A percentile compares a stretch with the other conserved stretches of the same genome.
phyloP scores from a whole-genome alignment of 495 filamentous ascomycete genomes.

The Friedmanniomyces simplex region DNA sequence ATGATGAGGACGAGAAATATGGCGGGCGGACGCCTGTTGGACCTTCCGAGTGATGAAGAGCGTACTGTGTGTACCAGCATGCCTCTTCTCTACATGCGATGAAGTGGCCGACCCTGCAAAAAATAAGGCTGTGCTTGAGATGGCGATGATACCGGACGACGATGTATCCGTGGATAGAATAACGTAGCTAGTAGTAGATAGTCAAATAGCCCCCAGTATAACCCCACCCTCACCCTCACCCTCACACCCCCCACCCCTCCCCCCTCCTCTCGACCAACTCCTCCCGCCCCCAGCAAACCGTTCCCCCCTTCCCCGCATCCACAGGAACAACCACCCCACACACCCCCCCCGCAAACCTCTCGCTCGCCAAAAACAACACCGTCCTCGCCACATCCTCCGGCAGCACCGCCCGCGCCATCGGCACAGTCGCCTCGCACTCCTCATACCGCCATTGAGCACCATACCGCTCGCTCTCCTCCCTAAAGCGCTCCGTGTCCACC shows the following conservation, averaged over 20 bases:
- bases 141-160: too few species aligned
- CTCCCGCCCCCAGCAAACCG: constrained; percentile 32
- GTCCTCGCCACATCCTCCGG: constrained; percentile 32
- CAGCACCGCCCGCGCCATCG: constrained; percentile 29
- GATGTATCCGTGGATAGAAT: too few species aligned
- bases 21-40: too few species aligned
- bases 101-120: too few species aligned
- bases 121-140: too few species aligned
- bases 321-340: constrained; percentile 35
- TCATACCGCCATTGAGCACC: constrained; percentile 28
- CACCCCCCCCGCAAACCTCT: constrained; percentile 33
- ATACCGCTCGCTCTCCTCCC: constrained; percentile 29
- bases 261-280: constrained; percentile 10
- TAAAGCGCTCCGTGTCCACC: constrained; percentile 33
- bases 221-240: background rate
- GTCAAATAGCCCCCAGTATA: background rate
- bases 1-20: background rate
- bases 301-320: constrained; percentile 36
- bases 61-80: too few species aligned
- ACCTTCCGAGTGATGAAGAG: too few species aligned
- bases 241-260: background rate
- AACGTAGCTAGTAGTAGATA: too few species aligned
- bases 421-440: constrained; percentile 35
- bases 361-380: constrained; percentile 35
- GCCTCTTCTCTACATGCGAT: too few species aligned